phyloP scores from a whole-genome alignment of 2,329 filamentous ascomycete genomes.

The Dactylellina leptospora region DNA sequence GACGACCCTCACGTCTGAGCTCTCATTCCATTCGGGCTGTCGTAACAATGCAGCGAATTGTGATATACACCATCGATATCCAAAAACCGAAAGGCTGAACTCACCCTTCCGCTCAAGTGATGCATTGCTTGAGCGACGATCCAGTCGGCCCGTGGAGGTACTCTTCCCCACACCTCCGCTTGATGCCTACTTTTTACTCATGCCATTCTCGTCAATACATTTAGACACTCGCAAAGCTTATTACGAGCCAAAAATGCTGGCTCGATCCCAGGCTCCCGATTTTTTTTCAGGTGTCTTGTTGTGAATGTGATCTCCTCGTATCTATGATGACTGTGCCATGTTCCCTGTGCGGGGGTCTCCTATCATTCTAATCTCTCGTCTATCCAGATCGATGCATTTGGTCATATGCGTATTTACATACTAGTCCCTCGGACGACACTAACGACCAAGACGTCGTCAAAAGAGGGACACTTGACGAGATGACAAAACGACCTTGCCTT shows the following conservation, averaged over 20 bases:
- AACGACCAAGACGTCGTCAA: conserved; percentile 25
- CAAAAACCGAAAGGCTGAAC: conserved; percentile 9
- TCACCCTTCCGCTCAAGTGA: conserved; percentile 39
- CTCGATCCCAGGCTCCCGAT: conserved; percentile 41
- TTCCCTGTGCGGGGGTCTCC: conserved; percentile 44
- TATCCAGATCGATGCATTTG: conserved; percentile 36
- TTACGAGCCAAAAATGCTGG: conserved; percentile 39
- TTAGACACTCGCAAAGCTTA: conserved; percentile 29
- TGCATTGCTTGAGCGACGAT: conserved; percentile 22
- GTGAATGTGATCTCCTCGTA: conserved; percentile 53
- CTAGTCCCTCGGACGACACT: conserved; percentile 6
- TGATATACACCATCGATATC: background rate
- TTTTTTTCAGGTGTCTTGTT: too few species aligned
- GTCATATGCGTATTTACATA: conserved; percentile 51
- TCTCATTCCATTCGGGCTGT: conserved; percentile 20
- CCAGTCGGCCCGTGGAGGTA: conserved; percentile 12
- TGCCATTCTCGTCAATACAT: conserved; percentile 50
- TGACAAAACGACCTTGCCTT: conserved; percentile 35
- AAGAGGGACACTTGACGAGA: conserved; percentile 54
- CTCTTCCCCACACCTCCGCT: conserved; percentile 40
- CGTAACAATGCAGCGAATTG: background rate
- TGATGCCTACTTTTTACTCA: conserved; percentile 54
- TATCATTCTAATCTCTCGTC: conserved; percentile 24
- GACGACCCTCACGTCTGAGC: background rate
- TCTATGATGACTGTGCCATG: conserved; percentile 43